A percentile compares a stretch with the other conserved stretches of the same genome.
phyloP scores from a whole-genome alignment of 2,329 filamentous ascomycete species.

The Canariomyces notabilis region DNA sequence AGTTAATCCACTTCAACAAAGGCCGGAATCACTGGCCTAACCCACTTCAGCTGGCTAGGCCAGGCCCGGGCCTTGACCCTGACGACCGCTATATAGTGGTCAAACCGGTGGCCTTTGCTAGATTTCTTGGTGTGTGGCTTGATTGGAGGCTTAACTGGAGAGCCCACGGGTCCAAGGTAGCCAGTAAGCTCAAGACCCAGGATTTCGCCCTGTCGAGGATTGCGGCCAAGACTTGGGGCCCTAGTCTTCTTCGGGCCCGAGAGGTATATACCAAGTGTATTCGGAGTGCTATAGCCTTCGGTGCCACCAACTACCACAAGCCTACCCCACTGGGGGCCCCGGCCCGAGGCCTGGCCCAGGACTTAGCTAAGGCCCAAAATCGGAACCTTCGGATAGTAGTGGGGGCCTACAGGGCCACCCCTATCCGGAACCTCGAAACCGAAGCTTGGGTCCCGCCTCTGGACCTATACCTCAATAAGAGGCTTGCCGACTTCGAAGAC shows the following conservation, averaged over 20 bases:
- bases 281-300: neutral
- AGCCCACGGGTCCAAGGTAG: neutral
- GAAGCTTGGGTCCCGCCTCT: neutral
- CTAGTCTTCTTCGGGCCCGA: neutral
- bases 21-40: no score
- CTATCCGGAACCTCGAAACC: neutral
- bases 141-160: neutral
- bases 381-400: neutral
- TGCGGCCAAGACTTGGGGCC: neutral
- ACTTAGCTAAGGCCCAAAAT: neutral
- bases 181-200: neutral
- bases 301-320: neutral
- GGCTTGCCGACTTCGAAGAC: neutral
- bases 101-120: neutral
- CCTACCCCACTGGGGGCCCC: neutral
- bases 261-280: neutral
- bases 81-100: neutral
- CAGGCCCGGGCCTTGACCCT: no score
- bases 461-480: neutral
- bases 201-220: neutral
- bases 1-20: neutral
- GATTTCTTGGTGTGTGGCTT: neutral
- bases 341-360: neutral
- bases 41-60: neutral
- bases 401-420: neutral